Evolutionary conservation across 2,329 filamentous ascomycete genomes (phyloP).

Genomic region (Spiromastix sp.): DNA sequence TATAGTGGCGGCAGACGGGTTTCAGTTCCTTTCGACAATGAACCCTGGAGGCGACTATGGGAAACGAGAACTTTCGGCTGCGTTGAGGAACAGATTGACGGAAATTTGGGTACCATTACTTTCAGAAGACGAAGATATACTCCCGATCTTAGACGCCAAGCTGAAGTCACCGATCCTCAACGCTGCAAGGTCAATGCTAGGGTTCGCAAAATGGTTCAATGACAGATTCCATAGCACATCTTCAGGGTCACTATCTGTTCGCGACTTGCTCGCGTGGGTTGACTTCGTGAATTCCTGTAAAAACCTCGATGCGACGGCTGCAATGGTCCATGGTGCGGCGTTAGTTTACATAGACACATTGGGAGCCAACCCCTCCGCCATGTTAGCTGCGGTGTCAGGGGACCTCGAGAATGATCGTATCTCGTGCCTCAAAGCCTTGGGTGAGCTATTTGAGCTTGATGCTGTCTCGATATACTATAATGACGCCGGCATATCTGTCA

Average conservation of each 20-base stretch:
- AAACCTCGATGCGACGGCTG: constrained; percentile 37
- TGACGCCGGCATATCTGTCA: constrained; percentile 48
- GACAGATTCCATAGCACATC: constrained; percentile 64
- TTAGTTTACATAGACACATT: constrained; percentile 95
- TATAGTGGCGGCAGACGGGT: constrained; percentile 63
- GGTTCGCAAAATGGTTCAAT: constrained; percentile 91
- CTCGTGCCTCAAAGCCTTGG: constrained; percentile 63
- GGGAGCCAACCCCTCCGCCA: constrained; percentile 84
- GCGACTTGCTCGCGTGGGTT: constrained; percentile 88
- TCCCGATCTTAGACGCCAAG: constrained; percentile 76
- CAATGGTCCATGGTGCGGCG: constrained; percentile 72
- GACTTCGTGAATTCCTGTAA: constrained; percentile 71
- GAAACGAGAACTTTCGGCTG: constrained; percentile 93
- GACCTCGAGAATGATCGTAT: constrained; percentile 61
- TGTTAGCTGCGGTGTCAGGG: constrained; percentile 62
- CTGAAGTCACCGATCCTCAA: constrained; percentile 46
- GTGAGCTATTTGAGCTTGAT: constrained; percentile 54
- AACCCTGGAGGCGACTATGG: constrained; percentile 98
- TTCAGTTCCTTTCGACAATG: constrained; percentile 98
- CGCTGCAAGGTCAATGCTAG: constrained; percentile 61
- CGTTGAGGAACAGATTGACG: constrained; percentile 89
- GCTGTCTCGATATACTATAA: constrained; percentile 55
- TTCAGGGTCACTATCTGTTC: constrained; percentile 71
- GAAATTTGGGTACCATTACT: constrained; percentile 96
- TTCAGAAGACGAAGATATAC: constrained; percentile 72